Evolutionary conservation across 306 rosid species (phyloP), one percentile per base, ranked within the genome.

Genomic region (Mimosa bimucronata): DNA sequence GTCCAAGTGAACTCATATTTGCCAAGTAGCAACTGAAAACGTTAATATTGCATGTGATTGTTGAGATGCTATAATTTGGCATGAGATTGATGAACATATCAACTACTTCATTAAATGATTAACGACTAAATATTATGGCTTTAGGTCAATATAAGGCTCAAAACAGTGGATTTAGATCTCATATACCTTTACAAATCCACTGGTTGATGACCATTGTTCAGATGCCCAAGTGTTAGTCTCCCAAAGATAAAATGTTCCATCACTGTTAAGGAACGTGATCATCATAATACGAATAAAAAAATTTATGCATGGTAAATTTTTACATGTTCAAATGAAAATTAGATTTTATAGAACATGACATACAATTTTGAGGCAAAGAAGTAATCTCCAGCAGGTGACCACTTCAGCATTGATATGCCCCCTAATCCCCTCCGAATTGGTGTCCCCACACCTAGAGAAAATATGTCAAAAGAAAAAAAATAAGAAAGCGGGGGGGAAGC

Each of bases 301-400:
- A 34, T 75, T 19, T 74, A 60, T 28, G 14, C 45, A 78, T 74
- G 79, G 83, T 46, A 29, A 65, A 66, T 19, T 38, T 60, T 76
- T n/a, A 64, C 62, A 30, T 26, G 68, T 53, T 73, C 52, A 71
- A 16, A 25, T 30, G 72, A 76, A 69, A 69, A 13, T 23, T 23
- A 64, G 69, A 58, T 57, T 31, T 29, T 16, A 40, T 60, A 38
- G 79, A 10, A 15, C 50, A 81, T 66, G 75, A 67, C 73, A 37
- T 90, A 95, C 97, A 95, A 92, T 88, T 95, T 92, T 45, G 95
- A 90, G 48, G 97, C 91, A 82, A 94, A 94, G 84, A 92, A 92
- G 91, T 94, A 94, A 90, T 94, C 97, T 78, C 97, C 97, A 78
- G 91, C 88, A 44, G 98, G 97, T 30, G 97, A 94, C 98, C 98